Base-by-base conservation (phyloP, 805 yeast species). In the Teunomyces panamensis region DNA sequence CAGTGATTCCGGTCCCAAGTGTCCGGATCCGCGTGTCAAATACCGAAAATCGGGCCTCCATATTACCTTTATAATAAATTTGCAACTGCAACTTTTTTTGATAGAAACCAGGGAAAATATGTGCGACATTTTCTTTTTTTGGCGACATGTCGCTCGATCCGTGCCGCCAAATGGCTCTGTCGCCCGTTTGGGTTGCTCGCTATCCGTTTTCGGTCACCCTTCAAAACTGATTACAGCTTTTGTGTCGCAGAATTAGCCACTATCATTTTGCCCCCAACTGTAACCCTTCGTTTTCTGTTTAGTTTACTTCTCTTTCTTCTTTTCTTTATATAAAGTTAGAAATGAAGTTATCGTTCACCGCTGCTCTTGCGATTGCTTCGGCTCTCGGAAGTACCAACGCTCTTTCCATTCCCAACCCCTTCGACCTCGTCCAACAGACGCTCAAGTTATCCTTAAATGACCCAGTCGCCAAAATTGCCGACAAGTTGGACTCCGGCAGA, bases 1-100 rank as follows among this genome's bases (percentile, higher is more conserved):
- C 74, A 1, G 71, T 62, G 4, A 65, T 52, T 1, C 74, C 74
- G 7, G 56, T 13, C 0, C 72, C 73, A 2, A 68, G 39, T 16
- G 30, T 33, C 13, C 30, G 33, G 28, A 37, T 14, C 44, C 32
- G 26, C n/a, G 29, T 28, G 27, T 45, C 48, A 13, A 37, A 26
- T 9, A 37, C 8, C 41, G 41, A 37, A 30, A 37, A 37, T n/a
- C 13, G 20, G 16, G 28, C 8, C 14, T 37, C 41, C 41, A 37
- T 37, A 26, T 37, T 17, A 11, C 13, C 9, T 10, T 24, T 20
- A 20, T 20, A 20, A 20, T 20, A 20, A 20, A 20, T 20, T 20
- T 20, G 24, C 24, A 20, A 20, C 24, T 20, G 2, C 27, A 10
- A 7, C 39, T n/a, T 10, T 6, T 24, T 34, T 17, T 16, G 16